Evolutionary conservation across 2,329 filamentous ascomycete genomes (phyloP).

Genomic region (Aspergillus sp.): DNA sequence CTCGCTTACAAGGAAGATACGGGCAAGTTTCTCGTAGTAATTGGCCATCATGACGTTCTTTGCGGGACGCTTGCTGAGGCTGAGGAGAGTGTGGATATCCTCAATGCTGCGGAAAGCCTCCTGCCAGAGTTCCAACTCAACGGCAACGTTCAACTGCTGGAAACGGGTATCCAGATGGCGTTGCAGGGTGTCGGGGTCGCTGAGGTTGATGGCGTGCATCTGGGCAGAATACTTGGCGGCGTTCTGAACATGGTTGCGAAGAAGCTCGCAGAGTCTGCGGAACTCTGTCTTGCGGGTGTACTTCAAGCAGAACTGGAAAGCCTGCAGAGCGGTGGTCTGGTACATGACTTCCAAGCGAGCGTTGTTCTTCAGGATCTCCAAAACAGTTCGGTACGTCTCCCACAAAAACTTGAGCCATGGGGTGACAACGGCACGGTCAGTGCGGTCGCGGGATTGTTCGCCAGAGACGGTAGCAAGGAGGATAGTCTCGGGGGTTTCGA

Average conservation of each 20-base stretch:
- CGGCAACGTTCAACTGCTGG: constrained; percentile 96
- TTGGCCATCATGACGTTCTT: constrained; percentile 99
- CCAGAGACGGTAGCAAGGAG: constrained; percentile 96
- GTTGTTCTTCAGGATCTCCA: constrained; percentile 99
- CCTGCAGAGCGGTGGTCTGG: constrained; percentile 95
- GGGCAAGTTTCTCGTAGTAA: constrained; percentile 98
- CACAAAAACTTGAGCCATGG: constrained; percentile 99
- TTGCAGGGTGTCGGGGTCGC: constrained; percentile 94
- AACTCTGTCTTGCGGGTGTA: constrained; percentile 99
- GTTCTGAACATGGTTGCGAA: constrained; percentile 98
- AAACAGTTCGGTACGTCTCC: constrained; percentile 97
- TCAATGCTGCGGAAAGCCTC: constrained; percentile 99
- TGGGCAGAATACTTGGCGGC: constrained; percentile 98
- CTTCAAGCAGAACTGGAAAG: constrained; percentile 98
- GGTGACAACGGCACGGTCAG: constrained; percentile 95
- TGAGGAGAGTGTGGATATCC: constrained; percentile 96
- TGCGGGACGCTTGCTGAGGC: constrained; percentile 93
- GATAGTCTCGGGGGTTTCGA: constrained; percentile 96
- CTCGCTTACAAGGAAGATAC: constrained; percentile 98
- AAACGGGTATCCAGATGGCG: constrained; percentile 97
- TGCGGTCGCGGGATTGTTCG: constrained; percentile 95
- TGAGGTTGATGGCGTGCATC: constrained; percentile 99
- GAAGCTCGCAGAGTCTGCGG: constrained; percentile 93
- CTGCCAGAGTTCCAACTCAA: constrained; percentile 97
- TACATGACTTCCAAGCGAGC: constrained; percentile 96